Base-by-base conservation (phyloP, 2,329 filamentous ascomycete species). In the Myriosclerotinia duriaeana region DNA sequence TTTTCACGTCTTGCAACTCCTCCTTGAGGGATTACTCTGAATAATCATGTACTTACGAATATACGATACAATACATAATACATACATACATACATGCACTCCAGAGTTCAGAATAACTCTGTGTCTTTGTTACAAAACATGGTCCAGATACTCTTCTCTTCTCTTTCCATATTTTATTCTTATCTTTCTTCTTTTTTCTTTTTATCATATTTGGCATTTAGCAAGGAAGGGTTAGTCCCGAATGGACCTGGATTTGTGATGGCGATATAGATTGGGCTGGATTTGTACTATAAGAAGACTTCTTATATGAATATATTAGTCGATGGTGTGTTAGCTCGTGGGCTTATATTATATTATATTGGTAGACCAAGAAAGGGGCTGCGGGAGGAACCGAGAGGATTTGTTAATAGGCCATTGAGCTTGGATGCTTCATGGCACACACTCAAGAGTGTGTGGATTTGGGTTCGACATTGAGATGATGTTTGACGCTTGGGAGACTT, bases 1-100 rank as follows among this genome's bases (percentile, higher is more conserved):
- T n/a, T 15, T 34, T 63, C 48, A 15, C 60, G 46, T 30, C 36
- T 53, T 26, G 46, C 60, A 30, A 63, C 60, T 42, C 60, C 60
- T n/a, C 60, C 60, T 34, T 53, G 30, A 26, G n/a, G 26, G 22
- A 62, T 53, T 26, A 53, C 1, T 42, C 20, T 48, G 3, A n/a
- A n/a, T 4, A 11, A n/a, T 48, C 44, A 40, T 53, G 60, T 53
- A 63, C 50, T 40, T n/a, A 22, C 60, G 17, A 52, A 53, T 34
- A 34, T 34, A 34, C 30, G 4, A 60, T 26, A 26, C 26, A 26
- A 34, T 34, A 34, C 3, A 26, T 3, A 26, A 26, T 30, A 30
- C 48, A 12, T 15, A 34, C 42, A 20, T 36, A 30, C 26, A 42
- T n/a, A 38, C 20, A 53, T 38, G 30, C 36, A 17, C 42, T 30